These are phyloP conservation scores for Pestalotiopsis sp. DNA, from an alignment of 2,329 filamentous ascomycete species.

Conservation along the genomic window DNA sequence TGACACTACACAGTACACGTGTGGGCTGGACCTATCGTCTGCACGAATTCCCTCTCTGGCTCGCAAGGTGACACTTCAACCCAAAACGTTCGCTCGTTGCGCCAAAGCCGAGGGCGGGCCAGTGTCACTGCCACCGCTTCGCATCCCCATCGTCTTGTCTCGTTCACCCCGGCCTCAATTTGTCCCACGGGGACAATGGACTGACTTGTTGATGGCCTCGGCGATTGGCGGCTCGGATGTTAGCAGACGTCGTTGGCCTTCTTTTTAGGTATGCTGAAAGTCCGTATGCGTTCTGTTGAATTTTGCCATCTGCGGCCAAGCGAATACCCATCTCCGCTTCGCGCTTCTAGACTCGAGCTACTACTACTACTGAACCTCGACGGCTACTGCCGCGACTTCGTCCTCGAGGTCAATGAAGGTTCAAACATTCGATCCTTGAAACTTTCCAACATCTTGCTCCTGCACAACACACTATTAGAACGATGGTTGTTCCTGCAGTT, in stretches of 20 bases:
- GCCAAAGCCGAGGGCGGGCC: not conserved
- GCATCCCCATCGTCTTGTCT: not conserved
- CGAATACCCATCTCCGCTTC: constrained; percentile 12
- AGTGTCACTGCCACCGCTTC: not conserved
- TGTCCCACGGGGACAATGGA: constrained; percentile 4
- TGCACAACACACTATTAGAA: not conserved
- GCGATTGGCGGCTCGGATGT: constrained; percentile 10
- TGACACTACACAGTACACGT: not conserved
- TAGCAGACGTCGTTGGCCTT: constrained; percentile 1
- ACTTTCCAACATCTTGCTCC: not conserved
- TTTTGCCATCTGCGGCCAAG: constrained; percentile 3
- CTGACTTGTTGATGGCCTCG: constrained; percentile 1
- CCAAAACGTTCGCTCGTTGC: not conserved
- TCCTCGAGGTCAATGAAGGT: not conserved
- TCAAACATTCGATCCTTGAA: not conserved
- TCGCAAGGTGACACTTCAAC: not conserved
- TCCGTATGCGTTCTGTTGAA: not conserved
- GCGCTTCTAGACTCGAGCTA: constrained; percentile 3
- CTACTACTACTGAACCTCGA: not conserved
- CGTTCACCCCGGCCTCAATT: not conserved
- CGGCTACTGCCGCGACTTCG: constrained; percentile 3
- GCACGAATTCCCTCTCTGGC: not conserved
- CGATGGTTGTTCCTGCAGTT: not conserved
- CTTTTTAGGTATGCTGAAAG: not conserved
- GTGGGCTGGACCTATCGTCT: not conserved